Evolutionary conservation across 805 yeast species (phyloP).

Genomic region (Schwanniomyces pseudopolymorphus): DNA sequence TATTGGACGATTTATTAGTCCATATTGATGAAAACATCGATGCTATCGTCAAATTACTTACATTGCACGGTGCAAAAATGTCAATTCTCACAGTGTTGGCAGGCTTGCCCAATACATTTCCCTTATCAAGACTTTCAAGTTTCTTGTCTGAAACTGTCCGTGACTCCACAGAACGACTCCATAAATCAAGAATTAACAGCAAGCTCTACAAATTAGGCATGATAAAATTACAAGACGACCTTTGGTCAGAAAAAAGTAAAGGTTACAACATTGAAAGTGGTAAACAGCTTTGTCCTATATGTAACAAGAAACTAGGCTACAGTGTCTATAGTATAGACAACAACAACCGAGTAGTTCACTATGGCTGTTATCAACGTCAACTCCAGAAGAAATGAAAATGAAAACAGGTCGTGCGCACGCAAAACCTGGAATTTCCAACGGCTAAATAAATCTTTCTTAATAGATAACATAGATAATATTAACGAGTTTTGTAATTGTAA

Average conservation of each 20-base stretch:
- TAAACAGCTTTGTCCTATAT: conserved; percentile 52
- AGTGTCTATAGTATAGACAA: conserved; percentile 53
- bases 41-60: conserved; percentile 40
- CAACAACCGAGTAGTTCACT: conserved; percentile 50
- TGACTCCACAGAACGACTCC: conserved; percentile 35
- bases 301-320: conserved; percentile 56
- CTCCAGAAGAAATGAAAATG: not conserved
- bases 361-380: conserved; percentile 44
- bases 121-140: conserved; percentile 40
- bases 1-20: conserved; percentile 49
- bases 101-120: conserved; percentile 51
- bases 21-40: conserved; percentile 33
- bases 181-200: conserved; percentile 41
- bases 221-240: conserved; percentile 44
- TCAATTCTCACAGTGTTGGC: conserved; percentile 45
- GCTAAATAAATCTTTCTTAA: not conserved
- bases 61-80: conserved; percentile 49
- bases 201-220: conserved; percentile 56
- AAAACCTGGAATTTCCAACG: not conserved
- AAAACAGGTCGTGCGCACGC: not conserved
- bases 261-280: conserved; percentile 38
- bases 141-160: conserved; percentile 49
- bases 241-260: conserved; percentile 37
- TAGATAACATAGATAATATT: not conserved
- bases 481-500: not conserved